These are phyloP conservation scores for Neltuma alba DNA, from an alignment of 306 rosid species.

Conservation along the genomic window DNA sequence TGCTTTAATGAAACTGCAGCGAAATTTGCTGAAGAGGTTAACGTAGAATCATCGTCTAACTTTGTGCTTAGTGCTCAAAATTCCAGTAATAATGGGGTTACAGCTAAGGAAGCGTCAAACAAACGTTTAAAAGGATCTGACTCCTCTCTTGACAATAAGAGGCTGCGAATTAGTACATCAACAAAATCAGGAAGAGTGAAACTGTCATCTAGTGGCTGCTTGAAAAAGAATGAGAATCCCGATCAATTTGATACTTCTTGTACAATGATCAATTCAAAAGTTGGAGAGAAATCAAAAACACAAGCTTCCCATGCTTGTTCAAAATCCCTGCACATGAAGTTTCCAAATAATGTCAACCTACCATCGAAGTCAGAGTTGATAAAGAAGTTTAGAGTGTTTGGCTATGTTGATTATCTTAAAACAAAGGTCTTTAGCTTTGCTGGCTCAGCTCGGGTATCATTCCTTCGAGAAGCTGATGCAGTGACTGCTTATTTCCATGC, in stretches of 20 bases:
- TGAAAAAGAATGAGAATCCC: conserved; percentile 25
- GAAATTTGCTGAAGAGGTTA: conserved; percentile 20
- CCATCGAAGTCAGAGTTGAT: conserved; percentile 44
- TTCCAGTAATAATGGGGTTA: conserved; percentile 26
- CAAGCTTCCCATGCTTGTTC: conserved; percentile 18
- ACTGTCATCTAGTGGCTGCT: conserved; percentile 1
- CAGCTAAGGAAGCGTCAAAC: conserved; percentile 7
- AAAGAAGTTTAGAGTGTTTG: conserved; percentile 49
- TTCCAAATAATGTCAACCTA: conserved; percentile 42
- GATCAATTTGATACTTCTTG: conserved; percentile 21
- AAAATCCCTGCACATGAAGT: conserved; percentile 42
- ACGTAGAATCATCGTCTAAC: not conserved
- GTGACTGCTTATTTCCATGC: conserved; percentile 43
- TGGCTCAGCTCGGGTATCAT: conserved; percentile 44
- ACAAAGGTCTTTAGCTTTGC: conserved; percentile 27
- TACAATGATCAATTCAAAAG: conserved; percentile 36
- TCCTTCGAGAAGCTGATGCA: conserved; percentile 39
- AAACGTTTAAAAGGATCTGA: conserved; percentile 10
- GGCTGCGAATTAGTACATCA: conserved; percentile 1
- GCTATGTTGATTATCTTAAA: conserved; percentile 38
- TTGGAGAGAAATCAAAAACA: conserved; percentile 7
- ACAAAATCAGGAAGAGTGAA: not conserved
- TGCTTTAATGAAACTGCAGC: conserved; percentile 4
- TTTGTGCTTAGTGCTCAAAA: not conserved
- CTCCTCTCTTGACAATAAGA: conserved; percentile 15